A percentile compares a stretch with the other conserved stretches of the same genome.
Evolutionary conservation across 2,329 filamentous ascomycete species (phyloP).

Genomic region (Bipolaris cookei): DNA sequence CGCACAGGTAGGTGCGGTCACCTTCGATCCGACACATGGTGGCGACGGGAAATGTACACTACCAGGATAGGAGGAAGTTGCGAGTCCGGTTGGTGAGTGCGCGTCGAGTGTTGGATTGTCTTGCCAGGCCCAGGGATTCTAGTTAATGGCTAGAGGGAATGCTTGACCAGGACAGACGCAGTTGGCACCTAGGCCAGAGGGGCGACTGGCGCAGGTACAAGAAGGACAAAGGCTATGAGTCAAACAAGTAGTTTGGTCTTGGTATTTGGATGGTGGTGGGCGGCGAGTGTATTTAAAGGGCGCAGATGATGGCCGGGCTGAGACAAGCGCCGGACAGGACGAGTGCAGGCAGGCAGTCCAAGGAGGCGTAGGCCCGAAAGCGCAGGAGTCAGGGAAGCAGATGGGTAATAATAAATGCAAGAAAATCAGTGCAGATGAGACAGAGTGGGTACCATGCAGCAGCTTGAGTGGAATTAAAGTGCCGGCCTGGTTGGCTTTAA

Average conservation of each 20-base stretch:
- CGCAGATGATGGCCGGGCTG: conserved; percentile 33
- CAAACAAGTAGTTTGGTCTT: background rate
- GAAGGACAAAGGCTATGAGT: conserved; percentile 4
- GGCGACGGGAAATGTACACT: conserved; percentile 1
- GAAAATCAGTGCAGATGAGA: conserved; percentile 32
- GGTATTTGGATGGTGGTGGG: conserved; percentile 8
- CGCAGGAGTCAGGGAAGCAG: conserved; percentile 36
- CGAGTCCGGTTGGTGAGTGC: background rate
- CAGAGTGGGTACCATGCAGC: conserved; percentile 30
- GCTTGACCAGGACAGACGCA: background rate
- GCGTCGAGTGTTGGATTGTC: background rate
- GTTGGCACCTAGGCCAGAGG: conserved; percentile 1
- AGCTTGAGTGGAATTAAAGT: conserved; percentile 28
- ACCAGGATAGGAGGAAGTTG: background rate
- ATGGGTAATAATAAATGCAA: conserved; percentile 25
- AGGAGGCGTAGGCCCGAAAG: conserved; percentile 22
- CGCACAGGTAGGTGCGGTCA: conserved; percentile 32
- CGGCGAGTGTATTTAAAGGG: conserved; percentile 20
- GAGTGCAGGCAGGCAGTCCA: conserved; percentile 20
- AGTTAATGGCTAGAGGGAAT: background rate
- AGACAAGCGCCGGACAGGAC: conserved; percentile 34
- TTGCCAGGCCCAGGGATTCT: background rate
- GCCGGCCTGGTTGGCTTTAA: conserved; percentile 37
- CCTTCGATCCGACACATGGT: conserved; percentile 46
- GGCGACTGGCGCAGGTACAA: conserved; percentile 1